Base-by-base conservation (phyloP, 208 protist genomes). In the Leishmania turanica region DNA sequence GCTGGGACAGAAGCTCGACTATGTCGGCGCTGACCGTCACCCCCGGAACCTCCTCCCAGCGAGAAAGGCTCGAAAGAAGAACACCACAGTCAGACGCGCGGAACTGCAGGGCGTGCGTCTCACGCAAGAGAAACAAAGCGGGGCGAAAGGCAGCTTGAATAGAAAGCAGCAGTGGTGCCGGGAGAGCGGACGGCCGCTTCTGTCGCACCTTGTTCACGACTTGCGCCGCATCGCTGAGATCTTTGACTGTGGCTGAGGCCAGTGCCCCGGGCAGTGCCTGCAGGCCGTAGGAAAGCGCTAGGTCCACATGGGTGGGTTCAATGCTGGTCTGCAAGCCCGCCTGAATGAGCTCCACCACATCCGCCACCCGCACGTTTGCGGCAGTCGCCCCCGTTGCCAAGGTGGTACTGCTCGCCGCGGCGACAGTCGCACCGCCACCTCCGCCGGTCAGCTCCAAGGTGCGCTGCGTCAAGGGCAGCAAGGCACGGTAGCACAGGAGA, bases 1-100 rank as follows among this genome's bases (percentile, higher is more conserved):
- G 87, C 34, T 83, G 75, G 51, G 88, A 97, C 34, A 97, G 85
- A 64, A 96, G 84, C 78, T 96, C 89, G 8, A 93, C 69, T 54
- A 96, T 49, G 73, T 97, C 94, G 2, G 87, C 86, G 45, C 75
- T 79, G 34, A 87, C 62, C 27, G 69, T 74, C 47, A 77, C 86
- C 24, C 82, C 79, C 21, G 81, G 34, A 80, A 87, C 82, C 85
- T 88, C 80, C 42, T 93, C 88, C 79, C 89, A 91, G 21, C 90
- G 90, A 13, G 92, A 89, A 40, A 96, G 82, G 58, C 73, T 87
- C 21, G 88, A 82, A 27, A 96, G 65, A 21, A 96, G 84, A 13
- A 88, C 11, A 42, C 90, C 93, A 80, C 89, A 93, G 66, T 96
- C 92, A 70, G 88, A 79, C 58, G 89, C 87, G 40, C 92, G 89